phyloP scores from a whole-genome alignment of 768 basidiomycete species.

The Filobasidium floriforme region DNA sequence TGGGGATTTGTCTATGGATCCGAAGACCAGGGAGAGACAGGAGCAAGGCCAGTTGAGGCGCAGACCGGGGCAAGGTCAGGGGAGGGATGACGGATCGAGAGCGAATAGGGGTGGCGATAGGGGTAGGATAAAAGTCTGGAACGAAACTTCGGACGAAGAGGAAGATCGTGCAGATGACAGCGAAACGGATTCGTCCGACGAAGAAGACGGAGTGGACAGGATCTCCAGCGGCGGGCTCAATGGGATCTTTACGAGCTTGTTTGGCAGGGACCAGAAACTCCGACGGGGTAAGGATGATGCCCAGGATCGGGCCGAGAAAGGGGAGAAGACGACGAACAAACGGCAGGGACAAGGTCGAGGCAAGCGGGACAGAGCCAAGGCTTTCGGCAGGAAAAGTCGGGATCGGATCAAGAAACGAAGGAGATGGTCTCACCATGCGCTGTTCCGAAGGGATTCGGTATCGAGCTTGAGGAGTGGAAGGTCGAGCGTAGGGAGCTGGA shows the following conservation, averaged over 20 bases:
- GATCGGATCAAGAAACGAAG: constrained; percentile 1
- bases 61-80: not conserved
- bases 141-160: not conserved
- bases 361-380: not conserved
- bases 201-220: constrained; percentile 1
- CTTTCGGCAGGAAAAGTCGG: not conserved
- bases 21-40: not conserved
- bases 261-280: not conserved
- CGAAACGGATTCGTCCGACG: not conserved
- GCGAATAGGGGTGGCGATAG: not conserved
- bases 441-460: not conserved
- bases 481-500: not conserved
- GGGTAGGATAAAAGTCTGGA: not conserved
- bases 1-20: not conserved
- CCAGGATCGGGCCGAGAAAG: not conserved
- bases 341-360: not conserved
- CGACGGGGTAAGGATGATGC: not conserved
- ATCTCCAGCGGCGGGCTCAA: not conserved
- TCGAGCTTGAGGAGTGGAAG: not conserved
- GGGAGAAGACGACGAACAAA: not conserved
- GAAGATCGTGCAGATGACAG: not conserved
- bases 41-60: not conserved
- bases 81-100: not conserved
- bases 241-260: not conserved
- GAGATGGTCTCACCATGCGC: constrained; percentile 6